phyloP scores from a whole-genome alignment of 495 filamentous ascomycete species.

The Penicillium samsonianum region DNA sequence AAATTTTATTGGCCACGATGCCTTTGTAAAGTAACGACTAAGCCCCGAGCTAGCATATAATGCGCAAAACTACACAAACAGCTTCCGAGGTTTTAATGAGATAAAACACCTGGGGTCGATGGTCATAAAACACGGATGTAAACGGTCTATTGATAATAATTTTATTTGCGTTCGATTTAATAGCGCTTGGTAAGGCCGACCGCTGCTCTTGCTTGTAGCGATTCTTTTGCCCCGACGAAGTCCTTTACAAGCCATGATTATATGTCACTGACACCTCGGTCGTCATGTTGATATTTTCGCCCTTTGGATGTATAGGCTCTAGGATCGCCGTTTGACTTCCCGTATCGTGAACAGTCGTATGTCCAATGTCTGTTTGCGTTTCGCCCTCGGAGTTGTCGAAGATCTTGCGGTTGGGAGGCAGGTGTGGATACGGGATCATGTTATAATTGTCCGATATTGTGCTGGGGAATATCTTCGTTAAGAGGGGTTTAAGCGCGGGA shows the following conservation, averaged over 20 bases:
- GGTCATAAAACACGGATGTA: too few species aligned
- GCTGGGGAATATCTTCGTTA: constrained; percentile 17
- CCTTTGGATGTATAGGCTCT: constrained; percentile 3
- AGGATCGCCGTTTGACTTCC: constrained; percentile 21
- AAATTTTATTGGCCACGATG: too few species aligned
- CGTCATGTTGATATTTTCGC: constrained; percentile 23
- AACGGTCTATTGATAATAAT: too few species aligned
- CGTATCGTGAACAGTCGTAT: constrained; percentile 7
- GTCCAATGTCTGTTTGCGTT: constrained; percentile 20
- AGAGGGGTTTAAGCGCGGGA: constrained; percentile 20
- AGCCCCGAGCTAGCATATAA: too few species aligned
- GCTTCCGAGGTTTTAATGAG: background rate
- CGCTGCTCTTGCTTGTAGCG: background rate
- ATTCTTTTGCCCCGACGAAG: background rate
- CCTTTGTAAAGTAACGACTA: background rate
- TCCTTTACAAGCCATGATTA: constrained; percentile 3
- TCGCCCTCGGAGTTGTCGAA: constrained; percentile 23
- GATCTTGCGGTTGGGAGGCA: constrained; percentile 2
- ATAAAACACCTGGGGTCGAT: background rate
- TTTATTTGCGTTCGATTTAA: too few species aligned
- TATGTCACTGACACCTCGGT: constrained; percentile 22
- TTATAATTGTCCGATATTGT: constrained; percentile 17
- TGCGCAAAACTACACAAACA: background rate
- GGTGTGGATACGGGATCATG: constrained; percentile 18
- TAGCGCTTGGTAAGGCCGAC: background rate